Conservation (phyloP, 108 stramenopile genomes). For the Bacterosira constricta region DNA sequence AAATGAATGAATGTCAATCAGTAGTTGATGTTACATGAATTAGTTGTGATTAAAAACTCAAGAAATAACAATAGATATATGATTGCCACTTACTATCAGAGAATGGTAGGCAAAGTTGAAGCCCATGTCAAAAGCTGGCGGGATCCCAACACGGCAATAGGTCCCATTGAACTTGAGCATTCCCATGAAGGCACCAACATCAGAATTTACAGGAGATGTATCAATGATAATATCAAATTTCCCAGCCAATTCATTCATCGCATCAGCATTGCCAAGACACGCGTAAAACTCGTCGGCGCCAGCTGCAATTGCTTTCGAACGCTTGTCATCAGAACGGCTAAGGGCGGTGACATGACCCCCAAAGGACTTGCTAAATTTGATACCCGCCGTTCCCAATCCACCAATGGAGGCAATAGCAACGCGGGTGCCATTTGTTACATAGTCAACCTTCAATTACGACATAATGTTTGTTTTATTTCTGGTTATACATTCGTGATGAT, state of each 20-base stretch:
- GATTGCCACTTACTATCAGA: constrained; percentile 4
- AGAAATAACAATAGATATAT: not conserved
- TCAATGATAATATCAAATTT: constrained; percentile 36
- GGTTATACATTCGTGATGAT: too few relatives aligned
- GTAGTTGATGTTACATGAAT: not conserved
- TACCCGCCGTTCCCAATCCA: constrained; percentile 22
- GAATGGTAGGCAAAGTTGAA: constrained; percentile 19
- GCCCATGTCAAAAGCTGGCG: constrained; percentile 15
- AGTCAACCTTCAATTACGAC: constrained; percentile 24
- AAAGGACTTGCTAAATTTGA: constrained; percentile 24
- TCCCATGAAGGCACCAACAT: constrained; percentile 13
- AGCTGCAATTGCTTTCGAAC: constrained; percentile 1
- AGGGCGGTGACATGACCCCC: constrained; percentile 36
- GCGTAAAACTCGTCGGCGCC: constrained; percentile 30
- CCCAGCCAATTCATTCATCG: constrained; percentile 17
- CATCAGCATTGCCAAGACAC: constrained; percentile 12
- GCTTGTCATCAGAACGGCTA: constrained; percentile 24
- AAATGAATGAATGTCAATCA: not conserved
- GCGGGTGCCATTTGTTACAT: constrained; percentile 14
- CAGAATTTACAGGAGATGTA: constrained; percentile 18
- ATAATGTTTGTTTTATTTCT: too few relatives aligned
- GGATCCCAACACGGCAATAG: constrained; percentile 28
- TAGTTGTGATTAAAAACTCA: not conserved
- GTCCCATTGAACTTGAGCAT: constrained; percentile 30
- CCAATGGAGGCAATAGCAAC: constrained; percentile 26